A percentile compares a stretch with the other conserved stretches of the same genome.
Conservation (phyloP, 2,329 filamentous ascomycete species). For the Hirsutella minnesotensis region DNA sequence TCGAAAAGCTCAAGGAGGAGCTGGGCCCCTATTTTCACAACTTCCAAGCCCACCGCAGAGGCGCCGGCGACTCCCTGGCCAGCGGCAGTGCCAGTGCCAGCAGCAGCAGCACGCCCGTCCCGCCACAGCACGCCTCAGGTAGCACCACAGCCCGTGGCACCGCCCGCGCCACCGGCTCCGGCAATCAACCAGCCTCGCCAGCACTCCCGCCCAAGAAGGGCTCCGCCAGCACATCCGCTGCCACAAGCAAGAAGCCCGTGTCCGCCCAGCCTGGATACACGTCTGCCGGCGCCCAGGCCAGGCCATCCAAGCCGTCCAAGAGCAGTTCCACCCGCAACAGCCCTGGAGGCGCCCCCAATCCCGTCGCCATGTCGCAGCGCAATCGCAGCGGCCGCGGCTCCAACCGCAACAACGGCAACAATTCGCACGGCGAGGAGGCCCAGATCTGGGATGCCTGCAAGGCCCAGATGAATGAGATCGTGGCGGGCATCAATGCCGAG, state of each 20-base stretch:
- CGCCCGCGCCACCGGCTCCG: no score
- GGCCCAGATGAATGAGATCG: conserved; percentile 25
- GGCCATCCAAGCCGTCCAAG: no score
- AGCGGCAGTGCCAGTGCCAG: conserved; percentile 9
- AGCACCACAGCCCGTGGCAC: no score
- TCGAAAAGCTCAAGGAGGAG: conserved; percentile 21
- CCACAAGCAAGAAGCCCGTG: no score
- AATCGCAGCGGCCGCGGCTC: conserved; percentile 32
- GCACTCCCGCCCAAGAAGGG: no score
- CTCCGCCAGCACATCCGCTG: no score
- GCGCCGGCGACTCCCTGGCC: not conserved
- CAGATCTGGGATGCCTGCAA: conserved; percentile 31
- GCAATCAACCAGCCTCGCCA: no score
- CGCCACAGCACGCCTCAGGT: not conserved
- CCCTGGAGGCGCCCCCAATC: conserved; percentile 6
- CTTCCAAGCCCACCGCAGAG: conserved; percentile 12
- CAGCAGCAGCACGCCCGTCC: not conserved
- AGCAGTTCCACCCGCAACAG: not conserved
- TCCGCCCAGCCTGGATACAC: no score
- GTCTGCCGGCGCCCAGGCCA: no score
- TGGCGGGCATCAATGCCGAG: conserved; percentile 27
- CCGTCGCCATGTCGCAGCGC: conserved; percentile 27
- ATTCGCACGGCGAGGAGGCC: conserved; percentile 28
- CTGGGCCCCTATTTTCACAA: conserved; percentile 21
- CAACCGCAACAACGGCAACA: conserved; percentile 29